phyloP scores from a whole-genome alignment of 352 stramenopile genomes.

The Phytophthora pluvialis region DNA sequence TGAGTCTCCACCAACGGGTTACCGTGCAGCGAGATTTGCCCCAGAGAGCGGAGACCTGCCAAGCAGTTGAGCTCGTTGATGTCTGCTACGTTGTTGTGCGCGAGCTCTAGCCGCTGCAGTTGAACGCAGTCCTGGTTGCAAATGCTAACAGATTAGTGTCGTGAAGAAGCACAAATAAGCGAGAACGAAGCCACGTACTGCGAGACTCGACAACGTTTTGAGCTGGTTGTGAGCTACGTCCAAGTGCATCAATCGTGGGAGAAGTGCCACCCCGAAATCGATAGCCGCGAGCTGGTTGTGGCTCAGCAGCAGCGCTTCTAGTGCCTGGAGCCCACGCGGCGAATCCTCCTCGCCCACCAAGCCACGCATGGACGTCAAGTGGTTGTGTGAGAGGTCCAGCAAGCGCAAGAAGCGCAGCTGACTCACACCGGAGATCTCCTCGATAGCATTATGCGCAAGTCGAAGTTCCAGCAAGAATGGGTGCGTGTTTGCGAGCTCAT shows the following conservation, averaged over 20 bases:
- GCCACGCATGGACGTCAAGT: slow-evolving; percentile 47
- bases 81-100: slow-evolving; percentile 51
- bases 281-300: slow-evolving; percentile 65
- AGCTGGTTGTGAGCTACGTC: slow-evolving; percentile 69
- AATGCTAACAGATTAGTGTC: not conserved
- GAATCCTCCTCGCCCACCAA: slow-evolving; percentile 27
- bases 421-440: slow-evolving; percentile 54
- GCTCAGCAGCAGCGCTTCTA: slow-evolving; percentile 58
- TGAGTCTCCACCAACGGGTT: slow-evolving; percentile 53
- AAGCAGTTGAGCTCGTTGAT: slow-evolving; percentile 75
- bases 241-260: slow-evolving; percentile 61
- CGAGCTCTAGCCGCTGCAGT: slow-evolving; percentile 63
- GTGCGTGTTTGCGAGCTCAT: slow-evolving; percentile 51
- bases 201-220: slow-evolving; percentile 43
- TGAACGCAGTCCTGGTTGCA: slow-evolving; percentile 49
- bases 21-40: slow-evolving; percentile 46
- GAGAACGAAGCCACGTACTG: slow-evolving; percentile 36
- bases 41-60: slow-evolving; percentile 49
- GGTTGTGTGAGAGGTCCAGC: slow-evolving; percentile 76
- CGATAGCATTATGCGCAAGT: slow-evolving; percentile 65
- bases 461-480: slow-evolving; percentile 73
- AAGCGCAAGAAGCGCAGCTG: slow-evolving; percentile 68
- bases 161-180: not conserved
- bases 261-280: slow-evolving; percentile 41
- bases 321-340: slow-evolving; percentile 39